These are phyloP conservation scores for Pythium phragmitis DNA, from an alignment of 352 stramenopile genomes.

Conservation along the genomic window DNA sequence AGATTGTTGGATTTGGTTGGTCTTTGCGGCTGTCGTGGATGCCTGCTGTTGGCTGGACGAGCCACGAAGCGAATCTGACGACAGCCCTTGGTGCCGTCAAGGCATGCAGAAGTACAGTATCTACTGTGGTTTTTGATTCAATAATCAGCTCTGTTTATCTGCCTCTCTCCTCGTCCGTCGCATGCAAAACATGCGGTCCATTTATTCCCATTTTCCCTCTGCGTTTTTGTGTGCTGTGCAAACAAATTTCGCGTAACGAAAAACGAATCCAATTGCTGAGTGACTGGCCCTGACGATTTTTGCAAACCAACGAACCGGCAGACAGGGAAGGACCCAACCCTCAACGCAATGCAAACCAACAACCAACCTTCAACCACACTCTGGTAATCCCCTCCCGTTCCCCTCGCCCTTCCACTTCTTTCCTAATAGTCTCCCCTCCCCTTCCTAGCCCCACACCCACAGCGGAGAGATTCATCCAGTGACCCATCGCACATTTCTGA, in stretches of 20 bases:
- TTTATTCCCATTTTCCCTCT: slow-evolving; percentile 4
- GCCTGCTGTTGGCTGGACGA: slow-evolving; percentile 4
- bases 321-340: neutral
- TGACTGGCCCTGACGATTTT: neutral
- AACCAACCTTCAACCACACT: neutral
- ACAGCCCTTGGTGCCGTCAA: slow-evolving; percentile 7
- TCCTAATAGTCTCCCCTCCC: slow-evolving; percentile 8
- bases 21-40: neutral
- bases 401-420: neutral
- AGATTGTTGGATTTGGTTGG: neutral
- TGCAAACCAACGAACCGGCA: neutral
- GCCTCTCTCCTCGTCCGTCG: slow-evolving; percentile 1
- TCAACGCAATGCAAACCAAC: neutral
- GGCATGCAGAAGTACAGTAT: neutral
- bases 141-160: neutral
- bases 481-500: neutral
- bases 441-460: neutral
- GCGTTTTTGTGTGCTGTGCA: slow-evolving; percentile 6
- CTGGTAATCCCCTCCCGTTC: too few relatives aligned
- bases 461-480: too few relatives aligned
- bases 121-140: neutral
- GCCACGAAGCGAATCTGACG: slow-evolving; percentile 13
- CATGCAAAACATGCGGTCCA: slow-evolving; percentile 2
- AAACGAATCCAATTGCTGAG: slow-evolving; percentile 4
- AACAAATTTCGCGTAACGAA: slow-evolving; percentile 8